A percentile compares a stretch with the other conserved stretches of the same genome.
phyloP scores from a whole-genome alignment of 1,284 basidiomycete genomes.

The Leccinum angustisporum region DNA sequence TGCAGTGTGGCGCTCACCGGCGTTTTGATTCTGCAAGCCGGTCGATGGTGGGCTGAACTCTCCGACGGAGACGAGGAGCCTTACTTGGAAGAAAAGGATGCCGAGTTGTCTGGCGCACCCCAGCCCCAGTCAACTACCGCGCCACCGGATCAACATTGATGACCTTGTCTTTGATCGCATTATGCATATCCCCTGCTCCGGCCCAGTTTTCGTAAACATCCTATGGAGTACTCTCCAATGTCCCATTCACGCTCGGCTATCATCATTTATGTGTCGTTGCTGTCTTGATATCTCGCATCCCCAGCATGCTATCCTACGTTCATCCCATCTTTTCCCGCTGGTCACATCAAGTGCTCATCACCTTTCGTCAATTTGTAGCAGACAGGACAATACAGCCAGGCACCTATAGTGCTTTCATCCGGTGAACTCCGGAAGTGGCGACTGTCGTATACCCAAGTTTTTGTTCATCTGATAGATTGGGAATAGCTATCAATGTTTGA shows the following conservation, averaged over 20 bases:
- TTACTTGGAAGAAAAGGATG: constrained; percentile 34
- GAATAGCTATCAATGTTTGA: constrained; percentile 3
- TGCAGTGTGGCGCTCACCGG: constrained; percentile 82
- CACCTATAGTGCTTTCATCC: constrained; percentile 10
- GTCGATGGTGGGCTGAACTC: constrained; percentile 77
- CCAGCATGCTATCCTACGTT: constrained; percentile 22
- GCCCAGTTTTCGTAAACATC: constrained; percentile 7
- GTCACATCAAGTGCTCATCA: constrained; percentile 3
- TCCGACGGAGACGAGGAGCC: constrained; percentile 51
- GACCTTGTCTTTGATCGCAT: constrained; percentile 2
- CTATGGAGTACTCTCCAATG: not conserved
- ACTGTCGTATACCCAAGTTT: constrained; percentile 21
- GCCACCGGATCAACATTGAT: constrained; percentile 13
- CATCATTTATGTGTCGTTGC: constrained; percentile 27
- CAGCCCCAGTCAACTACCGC: constrained; percentile 5
- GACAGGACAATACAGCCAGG: constrained; percentile 7
- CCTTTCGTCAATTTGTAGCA: constrained; percentile 9
- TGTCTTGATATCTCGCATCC: constrained; percentile 30
- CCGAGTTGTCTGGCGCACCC: constrained; percentile 12
- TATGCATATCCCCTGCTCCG: not conserved
- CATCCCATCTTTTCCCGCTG: not conserved
- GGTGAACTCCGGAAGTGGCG: constrained; percentile 2
- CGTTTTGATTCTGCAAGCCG: constrained; percentile 74
- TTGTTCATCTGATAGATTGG: constrained; percentile 13
- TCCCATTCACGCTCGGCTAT: constrained; percentile 14